Percentiles rank a stretch among this genome's conserved stretches.
phyloP scores from a whole-genome alignment of 805 yeast species.

The Ogataea sp. region DNA sequence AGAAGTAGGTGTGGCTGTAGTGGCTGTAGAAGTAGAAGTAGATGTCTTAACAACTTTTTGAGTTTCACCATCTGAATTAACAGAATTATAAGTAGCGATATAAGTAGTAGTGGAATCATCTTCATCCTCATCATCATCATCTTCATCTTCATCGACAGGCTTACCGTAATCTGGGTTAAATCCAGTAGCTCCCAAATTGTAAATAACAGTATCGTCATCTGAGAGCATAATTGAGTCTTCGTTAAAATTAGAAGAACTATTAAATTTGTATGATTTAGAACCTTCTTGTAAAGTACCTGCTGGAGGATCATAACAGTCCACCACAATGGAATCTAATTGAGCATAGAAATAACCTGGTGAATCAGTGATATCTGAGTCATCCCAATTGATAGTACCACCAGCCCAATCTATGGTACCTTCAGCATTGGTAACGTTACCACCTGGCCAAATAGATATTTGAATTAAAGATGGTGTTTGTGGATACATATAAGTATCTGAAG shows the following conservation, averaged over 20 bases:
- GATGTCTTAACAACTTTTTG: neutral
- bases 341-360: constrained; percentile 84
- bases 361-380: constrained; percentile 58
- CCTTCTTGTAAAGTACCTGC: constrained; percentile 36
- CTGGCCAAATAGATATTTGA: constrained; percentile 75
- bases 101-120: no score
- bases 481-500: constrained; percentile 45
- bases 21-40: neutral
- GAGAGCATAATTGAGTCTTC: constrained; percentile 50
- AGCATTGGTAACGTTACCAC: constrained; percentile 47
- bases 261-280: constrained; percentile 45
- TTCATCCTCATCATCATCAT: constrained; percentile 1
- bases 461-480: constrained; percentile 75
- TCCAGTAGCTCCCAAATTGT: constrained; percentile 58
- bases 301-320: constrained; percentile 73
- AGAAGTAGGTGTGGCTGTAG: neutral
- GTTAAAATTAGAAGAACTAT: constrained; percentile 38
- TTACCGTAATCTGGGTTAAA: constrained; percentile 40
- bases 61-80: neutral
- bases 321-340: constrained; percentile 46
- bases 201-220: constrained; percentile 52
- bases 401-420: constrained; percentile 75
- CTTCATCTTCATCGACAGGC: neutral
- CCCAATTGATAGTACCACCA: constrained; percentile 84
- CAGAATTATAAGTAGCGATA: no score